Base-by-base conservation (phyloP, 495 filamentous ascomycete genomes). In the Penicillium fimorum region DNA sequence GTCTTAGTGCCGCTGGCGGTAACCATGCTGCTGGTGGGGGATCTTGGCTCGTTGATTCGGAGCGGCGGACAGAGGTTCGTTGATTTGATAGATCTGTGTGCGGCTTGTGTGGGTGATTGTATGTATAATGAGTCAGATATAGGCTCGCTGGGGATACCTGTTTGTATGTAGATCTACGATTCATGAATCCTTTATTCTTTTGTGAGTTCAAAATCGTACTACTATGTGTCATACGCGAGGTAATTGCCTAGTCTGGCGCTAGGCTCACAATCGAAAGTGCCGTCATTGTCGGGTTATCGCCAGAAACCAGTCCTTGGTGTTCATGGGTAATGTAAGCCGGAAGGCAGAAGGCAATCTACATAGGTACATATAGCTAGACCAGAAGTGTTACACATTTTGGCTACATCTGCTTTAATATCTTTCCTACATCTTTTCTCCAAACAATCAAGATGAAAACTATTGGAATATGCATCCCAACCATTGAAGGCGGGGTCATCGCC, bases 1-100 rank as follows among this genome's bases (percentile, higher is more conserved):
- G 82, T 53, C 69, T 91, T 22, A 87, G 88, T 64, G 73, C 83
- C 4, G 68, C 72, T 38, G 68, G 71, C 2, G 84, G 83, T 49
- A 82, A 77, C n/a, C 45, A 47, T 33, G 45, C 45, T 32, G 75
- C 81, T 1, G 79, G 79, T 12, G 84, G 82, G 12, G 84, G 83
- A 1, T 84, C 87, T 29, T 78, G 86, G 77, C 75, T 89, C 38
- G 62, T 90, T 20, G 84, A 86, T 66, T 71, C 75, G 15, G 76
- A 74, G 50, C 71, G 74, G 17, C 62, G 76, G 48, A 70, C 56
- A 6, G 66, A 62, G 20, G 50, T 42, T 15, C 38, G 38, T 32
- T 52, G 27, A 43, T 52, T 62, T 20, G 45, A 51, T 44, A 60
- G 27, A 58, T 46, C 6, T 18, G 9, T 9, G 3, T 38, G 32